Percentiles rank a stretch among this genome's conserved stretches.
Evolutionary conservation across 116 monocot genomes (phyloP).

Genomic region (Cymodocea nodosa): DNA sequence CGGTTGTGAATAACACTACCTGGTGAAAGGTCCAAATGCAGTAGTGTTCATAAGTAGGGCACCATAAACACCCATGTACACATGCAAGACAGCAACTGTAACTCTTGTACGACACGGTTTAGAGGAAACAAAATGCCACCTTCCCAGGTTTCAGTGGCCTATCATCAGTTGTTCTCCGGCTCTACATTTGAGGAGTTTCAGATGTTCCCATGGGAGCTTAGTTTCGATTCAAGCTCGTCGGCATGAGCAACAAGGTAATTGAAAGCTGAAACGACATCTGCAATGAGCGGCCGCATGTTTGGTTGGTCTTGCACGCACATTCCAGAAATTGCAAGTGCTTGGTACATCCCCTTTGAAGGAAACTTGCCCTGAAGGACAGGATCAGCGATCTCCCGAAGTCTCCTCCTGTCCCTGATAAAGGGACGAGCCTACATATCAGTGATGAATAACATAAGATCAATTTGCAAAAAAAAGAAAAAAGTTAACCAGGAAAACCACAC

Average conservation of each 20-base stretch:
- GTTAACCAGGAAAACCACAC: no score
- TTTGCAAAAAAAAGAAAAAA: not conserved
- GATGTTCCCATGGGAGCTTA: not conserved
- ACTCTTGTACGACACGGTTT: no score
- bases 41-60: no score
- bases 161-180: no score
- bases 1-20: no score
- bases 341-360: slow-evolving; percentile 60
- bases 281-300: slow-evolving; percentile 40
- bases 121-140: no score
- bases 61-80: no score
- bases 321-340: slow-evolving; percentile 66
- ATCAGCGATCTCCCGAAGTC: slow-evolving; percentile 43
- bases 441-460: not conserved
- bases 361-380: slow-evolving; percentile 43
- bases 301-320: slow-evolving; percentile 85
- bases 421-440: slow-evolving; percentile 28
- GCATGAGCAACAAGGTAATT: slow-evolving; percentile 27
- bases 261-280: slow-evolving; percentile 47
- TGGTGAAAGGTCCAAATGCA: no score
- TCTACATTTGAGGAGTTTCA: no score
- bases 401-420: slow-evolving; percentile 42
- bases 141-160: no score
- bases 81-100: no score
- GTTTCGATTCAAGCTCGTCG: not conserved